Conservation (phyloP, 176 grass and related monocot species). For the Sorghum bicolor region DNA sequence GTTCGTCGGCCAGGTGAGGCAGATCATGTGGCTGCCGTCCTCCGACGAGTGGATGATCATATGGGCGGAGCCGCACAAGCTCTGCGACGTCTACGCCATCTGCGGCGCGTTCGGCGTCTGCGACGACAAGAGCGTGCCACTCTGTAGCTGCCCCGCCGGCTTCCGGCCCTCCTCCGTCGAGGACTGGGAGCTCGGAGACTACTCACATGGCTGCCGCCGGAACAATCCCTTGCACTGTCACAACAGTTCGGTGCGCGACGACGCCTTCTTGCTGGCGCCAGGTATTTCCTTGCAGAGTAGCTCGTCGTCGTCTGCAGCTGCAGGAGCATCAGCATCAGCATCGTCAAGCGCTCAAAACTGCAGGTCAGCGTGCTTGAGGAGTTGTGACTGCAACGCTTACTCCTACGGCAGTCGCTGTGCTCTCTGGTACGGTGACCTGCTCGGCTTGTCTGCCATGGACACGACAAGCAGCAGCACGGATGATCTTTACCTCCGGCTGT, state of each 20-base stretch:
- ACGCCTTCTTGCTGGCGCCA: slow-evolving; percentile 31
- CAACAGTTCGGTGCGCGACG: not conserved
- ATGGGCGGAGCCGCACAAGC: slow-evolving; percentile 31
- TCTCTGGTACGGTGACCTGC: slow-evolving; percentile 41
- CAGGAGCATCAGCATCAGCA: no score
- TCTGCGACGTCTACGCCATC: slow-evolving; percentile 35
- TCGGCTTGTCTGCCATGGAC: not conserved
- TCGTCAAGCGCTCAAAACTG: slow-evolving; percentile 32
- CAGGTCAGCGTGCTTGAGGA: slow-evolving; percentile 34
- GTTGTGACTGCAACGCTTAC: slow-evolving; percentile 49
- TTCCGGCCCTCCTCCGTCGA: not conserved
- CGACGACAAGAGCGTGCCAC: slow-evolving; percentile 17
- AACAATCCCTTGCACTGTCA: slow-evolving; percentile 19
- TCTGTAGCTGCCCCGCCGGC: slow-evolving; percentile 36
- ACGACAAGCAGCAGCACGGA: not conserved
- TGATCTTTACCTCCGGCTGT: slow-evolving; percentile 39
- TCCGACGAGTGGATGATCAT: slow-evolving; percentile 22
- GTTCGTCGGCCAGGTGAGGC: slow-evolving; percentile 40
- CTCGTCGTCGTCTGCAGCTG: not conserved
- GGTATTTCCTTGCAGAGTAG: slow-evolving; percentile 14
- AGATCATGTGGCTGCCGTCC: slow-evolving; percentile 33
- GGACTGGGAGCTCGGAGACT: slow-evolving; percentile 35
- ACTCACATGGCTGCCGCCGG: slow-evolving; percentile 29
- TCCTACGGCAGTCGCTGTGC: slow-evolving; percentile 28
- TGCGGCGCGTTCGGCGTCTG: slow-evolving; percentile 51